Base-by-base conservation (phyloP, 2,329 filamentous ascomycete genomes). In the Fusarium pseudonygamai region DNA sequence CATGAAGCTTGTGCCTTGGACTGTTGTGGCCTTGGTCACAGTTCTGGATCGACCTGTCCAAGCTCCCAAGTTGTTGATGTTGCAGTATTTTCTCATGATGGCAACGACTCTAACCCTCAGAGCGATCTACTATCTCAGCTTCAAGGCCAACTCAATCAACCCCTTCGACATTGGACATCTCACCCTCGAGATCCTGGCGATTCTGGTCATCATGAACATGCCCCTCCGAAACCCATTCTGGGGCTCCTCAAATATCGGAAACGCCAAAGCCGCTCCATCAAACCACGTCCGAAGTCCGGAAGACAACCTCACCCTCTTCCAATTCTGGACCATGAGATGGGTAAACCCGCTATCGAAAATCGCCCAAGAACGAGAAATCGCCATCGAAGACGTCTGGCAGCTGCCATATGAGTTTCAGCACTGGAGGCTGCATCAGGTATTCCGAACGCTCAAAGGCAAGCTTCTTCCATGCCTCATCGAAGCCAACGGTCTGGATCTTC, bases 271-370 rank as follows among this genome's bases (percentile, higher is more conserved):
- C 3, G 62, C 77, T 11, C 82, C 82, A 1, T 81, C 77, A 5
- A 74, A 76, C 32, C 73, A 78, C 20, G 71, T 93, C n/a, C 91
- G 94, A 61, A 90, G 88, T 42, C 86, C 95, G 0, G 95, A 97
- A 80, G 95, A 97, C 75, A 90, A 93, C 71, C 80, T 97, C 30
- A 93, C 88, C 1, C 84, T 95, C 2, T 95, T 93, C 88, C 93
- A 95, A 74, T 97, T 94, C 82, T 93, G 96, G 89, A 92, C 90
- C 11, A 92, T 97, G 34, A 93, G 90, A 1, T 97, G 95, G 95
- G 92, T 97, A 83, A 85, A 85, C 2, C 92, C 94, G 0, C 82
- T 97, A 12, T 94, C 97, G 18, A 83, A 85, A 4, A 81, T 90
- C 30, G 93, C 92, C 4, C 88, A 85, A 46, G 84, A 85, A 36